Conservation (phyloP, 1,284 basidiomycete species). For the Papiliotrema fonsecae region DNA sequence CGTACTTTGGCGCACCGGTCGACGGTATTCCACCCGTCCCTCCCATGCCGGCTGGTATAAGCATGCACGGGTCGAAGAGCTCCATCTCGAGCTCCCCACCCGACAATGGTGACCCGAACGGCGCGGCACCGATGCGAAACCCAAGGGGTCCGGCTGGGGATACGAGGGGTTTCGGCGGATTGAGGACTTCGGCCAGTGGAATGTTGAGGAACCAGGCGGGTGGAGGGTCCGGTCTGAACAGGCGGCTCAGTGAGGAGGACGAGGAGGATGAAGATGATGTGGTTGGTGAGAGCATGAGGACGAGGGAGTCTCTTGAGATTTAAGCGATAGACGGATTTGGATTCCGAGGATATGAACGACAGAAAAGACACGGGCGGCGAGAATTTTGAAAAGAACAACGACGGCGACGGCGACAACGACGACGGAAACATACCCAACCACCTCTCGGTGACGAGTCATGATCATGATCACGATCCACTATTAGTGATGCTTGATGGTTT, state of each 20-base stretch:
- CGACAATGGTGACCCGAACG: neutral
- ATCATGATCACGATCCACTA: neutral
- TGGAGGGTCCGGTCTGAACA: neutral
- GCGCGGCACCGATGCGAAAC: conserved; percentile 31
- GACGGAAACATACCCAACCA: neutral
- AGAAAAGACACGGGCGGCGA: neutral
- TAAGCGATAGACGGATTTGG: neutral
- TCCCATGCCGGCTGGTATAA: conserved; percentile 26
- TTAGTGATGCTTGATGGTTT: neutral
- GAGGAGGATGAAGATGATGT: neutral
- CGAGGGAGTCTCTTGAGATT: conserved; percentile 1
- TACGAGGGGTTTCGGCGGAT: conserved; percentile 27
- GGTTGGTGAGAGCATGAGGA: neutral
- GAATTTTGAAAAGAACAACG: neutral
- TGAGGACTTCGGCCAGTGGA: conserved; percentile 10
- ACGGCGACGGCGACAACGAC: neutral
- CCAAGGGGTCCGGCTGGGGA: conserved; percentile 43
- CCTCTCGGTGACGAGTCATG: neutral
- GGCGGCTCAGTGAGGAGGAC: conserved; percentile 3
- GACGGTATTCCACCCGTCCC: conserved; percentile 39
- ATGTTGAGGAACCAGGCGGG: neutral
- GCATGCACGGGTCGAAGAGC: conserved; percentile 12
- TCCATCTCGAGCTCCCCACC: conserved; percentile 7
- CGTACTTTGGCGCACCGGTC: conserved; percentile 21
- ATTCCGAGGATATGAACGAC: neutral